A percentile compares a stretch with the other conserved stretches of the same genome.
phyloP scores from a whole-genome alignment of 2,329 filamentous ascomycete species.

The Aspergillus spinulosporus region DNA sequence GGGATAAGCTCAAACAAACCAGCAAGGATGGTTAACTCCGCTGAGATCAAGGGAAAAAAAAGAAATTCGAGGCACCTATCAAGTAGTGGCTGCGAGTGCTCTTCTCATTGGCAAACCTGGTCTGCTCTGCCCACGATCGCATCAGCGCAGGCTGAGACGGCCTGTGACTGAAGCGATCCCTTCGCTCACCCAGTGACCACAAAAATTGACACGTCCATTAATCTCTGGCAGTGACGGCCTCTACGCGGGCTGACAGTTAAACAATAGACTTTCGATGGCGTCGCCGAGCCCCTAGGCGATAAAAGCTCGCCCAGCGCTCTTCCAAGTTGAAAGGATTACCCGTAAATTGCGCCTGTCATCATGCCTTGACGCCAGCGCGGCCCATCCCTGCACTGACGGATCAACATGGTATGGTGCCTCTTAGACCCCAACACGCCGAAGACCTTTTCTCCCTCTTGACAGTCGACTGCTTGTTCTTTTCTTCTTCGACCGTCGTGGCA shows the following conservation, averaged over 20 bases:
- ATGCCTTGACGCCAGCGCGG: conserved; percentile 9
- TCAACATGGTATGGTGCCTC: conserved; percentile 13
- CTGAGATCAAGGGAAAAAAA: background rate
- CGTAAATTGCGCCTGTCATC: conserved; percentile 8
- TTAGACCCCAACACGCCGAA: conserved; percentile 4
- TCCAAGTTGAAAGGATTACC: conserved; percentile 3
- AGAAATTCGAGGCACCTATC: background rate
- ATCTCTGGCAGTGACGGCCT: background rate
- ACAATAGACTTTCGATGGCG: conserved; percentile 5
- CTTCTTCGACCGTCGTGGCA: background rate
- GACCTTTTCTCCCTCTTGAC: conserved; percentile 7
- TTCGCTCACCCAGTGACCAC: background rate
- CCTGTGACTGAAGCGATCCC: conserved; percentile 1
- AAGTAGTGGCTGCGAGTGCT: background rate
- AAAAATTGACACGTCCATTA: conserved; percentile 8
- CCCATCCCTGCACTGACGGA: conserved; percentile 11
- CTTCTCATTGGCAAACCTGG: background rate
- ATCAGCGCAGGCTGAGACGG: conserved; percentile 3
- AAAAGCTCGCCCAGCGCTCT: conserved; percentile 4
- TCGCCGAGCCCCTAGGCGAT: conserved; percentile 4
- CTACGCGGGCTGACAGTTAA: background rate
- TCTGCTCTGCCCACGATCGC: background rate
- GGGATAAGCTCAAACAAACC: conserved; percentile 12
- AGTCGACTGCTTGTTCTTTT: background rate
- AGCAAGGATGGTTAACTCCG: conserved; percentile 1